phyloP scores from a whole-genome alignment of 192 early-diverging fungal genomes.

The Mortierella claussenii region DNA sequence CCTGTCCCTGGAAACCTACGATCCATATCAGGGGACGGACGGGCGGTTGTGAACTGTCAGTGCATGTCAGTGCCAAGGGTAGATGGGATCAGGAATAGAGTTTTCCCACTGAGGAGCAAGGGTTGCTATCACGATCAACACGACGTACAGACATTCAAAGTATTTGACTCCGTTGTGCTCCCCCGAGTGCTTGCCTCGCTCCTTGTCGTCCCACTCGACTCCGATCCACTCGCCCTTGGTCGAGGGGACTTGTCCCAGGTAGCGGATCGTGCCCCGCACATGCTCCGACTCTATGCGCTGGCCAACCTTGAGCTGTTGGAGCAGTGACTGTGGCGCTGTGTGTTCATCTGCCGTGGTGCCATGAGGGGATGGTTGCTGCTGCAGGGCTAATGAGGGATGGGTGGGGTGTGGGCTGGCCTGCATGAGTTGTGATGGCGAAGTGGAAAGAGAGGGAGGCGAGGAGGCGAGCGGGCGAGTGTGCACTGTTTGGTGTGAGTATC shows the following conservation, averaged over 20 bases:
- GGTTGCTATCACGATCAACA: not conserved
- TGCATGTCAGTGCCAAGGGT: not conserved
- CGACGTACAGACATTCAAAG: slow-evolving; percentile 62
- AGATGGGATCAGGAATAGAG: no score
- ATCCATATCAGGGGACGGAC: not conserved
- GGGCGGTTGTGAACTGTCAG: no score
- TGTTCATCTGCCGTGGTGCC: no score
- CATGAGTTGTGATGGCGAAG: no score
- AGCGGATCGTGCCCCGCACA: slow-evolving; percentile 59
- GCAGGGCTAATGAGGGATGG: no score
- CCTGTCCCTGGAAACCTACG: slow-evolving; percentile 58
- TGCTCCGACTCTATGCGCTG: slow-evolving; percentile 58
- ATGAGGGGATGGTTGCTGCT: no score
- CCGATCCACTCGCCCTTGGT: slow-evolving; percentile 69
- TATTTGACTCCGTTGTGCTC: slow-evolving; percentile 60
- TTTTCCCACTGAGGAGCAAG: no score
- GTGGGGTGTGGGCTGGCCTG: no score
- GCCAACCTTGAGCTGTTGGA: slow-evolving; percentile 26
- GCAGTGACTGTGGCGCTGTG: slow-evolving; percentile 13
- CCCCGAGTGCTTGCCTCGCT: slow-evolving; percentile 71
- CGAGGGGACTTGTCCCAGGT: slow-evolving; percentile 56
- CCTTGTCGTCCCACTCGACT: slow-evolving; percentile 70
- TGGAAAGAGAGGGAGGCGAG: no score
- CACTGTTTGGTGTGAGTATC: no score
- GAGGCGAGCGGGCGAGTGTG: no score